Evolutionary conservation across 2,329 filamentous ascomycete genomes (phyloP), one percentile per base, ranked within the genome.

Genomic region (Colletotrichum siamense): DNA sequence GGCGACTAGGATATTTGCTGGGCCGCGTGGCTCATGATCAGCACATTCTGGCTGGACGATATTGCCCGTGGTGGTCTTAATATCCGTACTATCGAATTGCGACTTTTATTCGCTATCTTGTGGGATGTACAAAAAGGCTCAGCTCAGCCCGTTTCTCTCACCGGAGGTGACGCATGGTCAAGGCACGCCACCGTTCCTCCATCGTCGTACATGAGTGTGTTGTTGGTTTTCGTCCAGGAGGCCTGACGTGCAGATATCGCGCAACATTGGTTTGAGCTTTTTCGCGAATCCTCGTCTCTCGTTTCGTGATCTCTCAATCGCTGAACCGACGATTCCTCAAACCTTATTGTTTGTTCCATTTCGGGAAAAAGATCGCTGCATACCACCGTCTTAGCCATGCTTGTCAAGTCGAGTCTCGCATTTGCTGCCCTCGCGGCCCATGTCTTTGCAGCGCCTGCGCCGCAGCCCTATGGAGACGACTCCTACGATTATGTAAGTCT

Each of bases 401-500:
- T 77, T 66, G 65, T 76, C 61, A 74, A 73, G 55, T 71, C 62
- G 65, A 65, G 61, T 32, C 69, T 77, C 62, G n/a, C 70, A 39
- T 24, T 71, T 49, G 73, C 65, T 36, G 74, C 69, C 22, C 49
- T 65, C 32, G 74, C 66, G 63, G 74, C 55, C 49, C 57, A 59
- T 28, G 69, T 49, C 30, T 57, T 55, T 55, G 76, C 52, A 24
- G 74, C 66, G 32, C 64, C 76, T 28, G 64, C 39, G 69, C 52
- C 52, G 39, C 73, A 72, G 59, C 30, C 65, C 22, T 28, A 55
- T 63, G 69, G 57, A 55, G 55, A 39, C 62, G 9, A 68, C 8
- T 26, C 34, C 36, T 77, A 77, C 74, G 76, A 77, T 71, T 77
- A 77, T 77, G 76, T 77, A 77, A 73, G 76, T 77, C 5, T 3